Evolutionary conservation across 164 flowering plant species (phyloP).

Genomic region (Saururus chinensis): DNA sequence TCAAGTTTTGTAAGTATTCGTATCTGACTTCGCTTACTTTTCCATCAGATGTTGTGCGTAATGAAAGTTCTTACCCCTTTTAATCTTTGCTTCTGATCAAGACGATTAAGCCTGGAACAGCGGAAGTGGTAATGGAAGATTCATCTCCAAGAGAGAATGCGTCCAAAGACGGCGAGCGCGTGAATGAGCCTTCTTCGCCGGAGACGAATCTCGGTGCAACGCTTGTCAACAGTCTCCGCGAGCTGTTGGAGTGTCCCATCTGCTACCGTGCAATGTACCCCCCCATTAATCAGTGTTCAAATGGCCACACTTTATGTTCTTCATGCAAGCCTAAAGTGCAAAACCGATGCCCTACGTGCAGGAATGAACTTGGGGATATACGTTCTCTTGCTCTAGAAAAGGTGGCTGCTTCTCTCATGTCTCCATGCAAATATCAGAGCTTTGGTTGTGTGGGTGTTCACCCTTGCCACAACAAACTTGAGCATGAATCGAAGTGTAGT

Average conservation of each 20-base stretch:
- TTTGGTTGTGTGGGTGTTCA: constrained; percentile 75
- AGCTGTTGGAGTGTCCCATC: constrained; percentile 85
- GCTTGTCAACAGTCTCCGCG: constrained; percentile 62
- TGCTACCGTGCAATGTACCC: constrained; percentile 96
- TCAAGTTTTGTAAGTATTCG: too few species aligned
- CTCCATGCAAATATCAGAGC: constrained; percentile 85
- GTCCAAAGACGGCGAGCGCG: neutral
- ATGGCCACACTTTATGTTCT: constrained; percentile 91
- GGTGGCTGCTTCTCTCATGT: constrained; percentile 87
- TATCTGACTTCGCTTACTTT: too few species aligned
- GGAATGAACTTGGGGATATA: constrained; percentile 92
- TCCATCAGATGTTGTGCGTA: too few species aligned
- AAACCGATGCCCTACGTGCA: constrained; percentile 89
- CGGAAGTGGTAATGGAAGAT: neutral
- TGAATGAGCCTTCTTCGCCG: neutral
- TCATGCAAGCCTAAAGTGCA: constrained; percentile 90
- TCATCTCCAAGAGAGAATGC: neutral
- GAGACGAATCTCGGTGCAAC: constrained; percentile 34
- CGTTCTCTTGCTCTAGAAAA: constrained; percentile 87
- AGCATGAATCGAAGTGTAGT: constrained; percentile 70
- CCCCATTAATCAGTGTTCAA: constrained; percentile 94
- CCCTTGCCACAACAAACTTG: constrained; percentile 89
- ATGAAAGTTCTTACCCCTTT: too few species aligned
- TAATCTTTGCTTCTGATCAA: too few species aligned
- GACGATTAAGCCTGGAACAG: too few species aligned